These are phyloP conservation scores for Xylaria venustula DNA, from an alignment of 495 filamentous ascomycete species.

Conservation along the genomic window DNA sequence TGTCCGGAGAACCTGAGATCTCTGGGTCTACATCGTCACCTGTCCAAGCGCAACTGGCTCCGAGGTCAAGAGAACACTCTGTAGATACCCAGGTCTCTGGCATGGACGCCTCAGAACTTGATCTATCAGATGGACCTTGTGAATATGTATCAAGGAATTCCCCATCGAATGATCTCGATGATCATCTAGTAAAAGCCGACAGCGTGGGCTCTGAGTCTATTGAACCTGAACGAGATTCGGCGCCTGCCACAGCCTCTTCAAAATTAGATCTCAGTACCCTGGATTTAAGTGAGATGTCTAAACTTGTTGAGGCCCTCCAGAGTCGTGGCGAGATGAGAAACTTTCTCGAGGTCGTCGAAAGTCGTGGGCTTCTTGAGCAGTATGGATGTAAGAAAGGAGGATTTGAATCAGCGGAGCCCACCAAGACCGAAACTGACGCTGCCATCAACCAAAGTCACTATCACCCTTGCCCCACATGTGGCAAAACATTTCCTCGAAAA, in stretches of 20 bases:
- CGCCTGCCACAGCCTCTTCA: neutral
- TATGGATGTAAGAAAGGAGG: slow-evolving; percentile 33
- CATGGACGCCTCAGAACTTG: neutral
- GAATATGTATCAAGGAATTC: neutral
- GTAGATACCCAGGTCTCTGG: neutral
- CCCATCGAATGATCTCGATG: neutral
- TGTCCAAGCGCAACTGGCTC: neutral
- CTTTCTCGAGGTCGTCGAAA: slow-evolving; percentile 17
- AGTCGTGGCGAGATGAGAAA: slow-evolving; percentile 7
- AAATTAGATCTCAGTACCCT: neutral
- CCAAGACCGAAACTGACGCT: slow-evolving; percentile 8
- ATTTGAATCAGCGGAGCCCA: neutral
- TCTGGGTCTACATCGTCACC: neutral
- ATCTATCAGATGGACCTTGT: neutral
- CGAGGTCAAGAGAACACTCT: neutral
- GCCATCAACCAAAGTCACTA: slow-evolving; percentile 29
- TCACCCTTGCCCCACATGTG: slow-evolving; percentile 53
- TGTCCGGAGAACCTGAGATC: neutral
- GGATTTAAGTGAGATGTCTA: slow-evolving; percentile 1
- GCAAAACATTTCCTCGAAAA: slow-evolving; percentile 54
- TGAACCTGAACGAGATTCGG: neutral
- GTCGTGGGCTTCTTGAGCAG: slow-evolving; percentile 24
- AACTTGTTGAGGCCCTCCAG: slow-evolving; percentile 18
- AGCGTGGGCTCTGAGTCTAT: neutral
- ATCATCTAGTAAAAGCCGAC: neutral